Evolutionary conservation across 2,329 filamentous ascomycete species (phyloP).

Genomic region (Aspergillus sp.): DNA sequence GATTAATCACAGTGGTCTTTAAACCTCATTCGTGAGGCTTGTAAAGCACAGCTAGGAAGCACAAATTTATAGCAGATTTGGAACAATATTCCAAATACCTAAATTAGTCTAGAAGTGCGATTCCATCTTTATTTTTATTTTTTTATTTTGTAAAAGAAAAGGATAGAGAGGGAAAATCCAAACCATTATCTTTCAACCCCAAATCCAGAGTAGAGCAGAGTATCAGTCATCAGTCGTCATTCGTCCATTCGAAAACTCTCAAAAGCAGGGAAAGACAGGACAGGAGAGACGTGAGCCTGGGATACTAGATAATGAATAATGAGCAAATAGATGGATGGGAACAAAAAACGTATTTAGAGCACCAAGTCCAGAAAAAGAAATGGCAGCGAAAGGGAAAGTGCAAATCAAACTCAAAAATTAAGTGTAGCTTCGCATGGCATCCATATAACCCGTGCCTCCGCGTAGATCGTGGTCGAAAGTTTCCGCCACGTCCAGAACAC

Average conservation of each 20-base stretch:
- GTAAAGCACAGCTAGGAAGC: background rate
- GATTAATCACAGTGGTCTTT: background rate
- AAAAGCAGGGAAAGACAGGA: background rate
- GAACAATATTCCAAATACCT: background rate
- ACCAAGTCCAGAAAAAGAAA: background rate
- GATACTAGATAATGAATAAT: background rate
- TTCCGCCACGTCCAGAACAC: constrained; percentile 80
- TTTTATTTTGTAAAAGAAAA: too few relatives aligned
- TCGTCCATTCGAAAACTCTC: background rate
- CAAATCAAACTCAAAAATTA: constrained; percentile 17
- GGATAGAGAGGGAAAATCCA: too few relatives aligned
- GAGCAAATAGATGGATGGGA: background rate
- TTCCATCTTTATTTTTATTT: too few relatives aligned
- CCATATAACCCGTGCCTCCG: constrained; percentile 75
- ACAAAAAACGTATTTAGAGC: background rate
- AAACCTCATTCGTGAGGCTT: background rate
- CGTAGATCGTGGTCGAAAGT: constrained; percentile 81
- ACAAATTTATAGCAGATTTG: background rate
- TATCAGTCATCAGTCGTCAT: constrained; percentile 4
- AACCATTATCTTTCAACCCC: background rate
- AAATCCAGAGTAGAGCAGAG: background rate
- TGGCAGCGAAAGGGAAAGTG: background rate
- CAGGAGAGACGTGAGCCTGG: background rate
- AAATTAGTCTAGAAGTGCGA: background rate
- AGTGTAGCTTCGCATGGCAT: constrained; percentile 78